phyloP scores from a whole-genome alignment of 768 basidiomycete genomes.

The Xerocomellus amylosporus region DNA sequence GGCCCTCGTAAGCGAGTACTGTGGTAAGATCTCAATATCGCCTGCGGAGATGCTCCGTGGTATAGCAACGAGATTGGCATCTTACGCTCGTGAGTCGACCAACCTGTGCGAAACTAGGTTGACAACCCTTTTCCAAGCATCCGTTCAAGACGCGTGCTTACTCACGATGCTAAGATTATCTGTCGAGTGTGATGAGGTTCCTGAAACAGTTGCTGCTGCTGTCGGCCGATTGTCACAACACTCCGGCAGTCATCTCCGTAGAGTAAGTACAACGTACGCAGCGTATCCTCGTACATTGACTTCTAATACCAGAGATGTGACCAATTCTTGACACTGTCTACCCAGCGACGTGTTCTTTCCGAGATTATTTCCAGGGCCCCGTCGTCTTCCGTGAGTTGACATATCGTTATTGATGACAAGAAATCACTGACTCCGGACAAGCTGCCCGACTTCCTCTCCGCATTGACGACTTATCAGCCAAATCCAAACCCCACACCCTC shows the following conservation, averaged over 20 bases:
- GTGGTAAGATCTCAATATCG: constrained; percentile 47
- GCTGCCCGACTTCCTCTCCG: constrained; percentile 69
- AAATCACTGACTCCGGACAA: constrained; percentile 27
- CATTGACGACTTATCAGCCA: constrained; percentile 41
- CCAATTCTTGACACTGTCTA: constrained; percentile 55
- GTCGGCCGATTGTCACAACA: constrained; percentile 45
- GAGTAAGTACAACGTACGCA: constrained; percentile 39
- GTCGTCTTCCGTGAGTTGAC: constrained; percentile 53
- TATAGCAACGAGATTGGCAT: constrained; percentile 39
- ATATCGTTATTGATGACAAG: background rate
- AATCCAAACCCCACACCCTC: background rate
- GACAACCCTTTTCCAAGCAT: constrained; percentile 39
- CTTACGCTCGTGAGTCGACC: constrained; percentile 43
- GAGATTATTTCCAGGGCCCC: constrained; percentile 46
- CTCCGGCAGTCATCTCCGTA: constrained; percentile 54
- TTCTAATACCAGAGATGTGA: constrained; percentile 55
- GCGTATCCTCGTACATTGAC: constrained; percentile 1
- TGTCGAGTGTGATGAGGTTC: constrained; percentile 55
- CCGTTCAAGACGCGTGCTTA: constrained; percentile 71
- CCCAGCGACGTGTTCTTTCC: constrained; percentile 43
- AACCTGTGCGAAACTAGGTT: constrained; percentile 10
- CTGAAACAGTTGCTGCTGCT: constrained; percentile 40
- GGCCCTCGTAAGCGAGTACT: constrained; percentile 65
- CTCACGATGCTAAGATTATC: constrained; percentile 68
- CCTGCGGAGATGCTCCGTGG: constrained; percentile 49